These are phyloP conservation scores for Cladophialophora bantiana DNA, from an alignment of 2,329 filamentous ascomycete species.

Conservation along the genomic window DNA sequence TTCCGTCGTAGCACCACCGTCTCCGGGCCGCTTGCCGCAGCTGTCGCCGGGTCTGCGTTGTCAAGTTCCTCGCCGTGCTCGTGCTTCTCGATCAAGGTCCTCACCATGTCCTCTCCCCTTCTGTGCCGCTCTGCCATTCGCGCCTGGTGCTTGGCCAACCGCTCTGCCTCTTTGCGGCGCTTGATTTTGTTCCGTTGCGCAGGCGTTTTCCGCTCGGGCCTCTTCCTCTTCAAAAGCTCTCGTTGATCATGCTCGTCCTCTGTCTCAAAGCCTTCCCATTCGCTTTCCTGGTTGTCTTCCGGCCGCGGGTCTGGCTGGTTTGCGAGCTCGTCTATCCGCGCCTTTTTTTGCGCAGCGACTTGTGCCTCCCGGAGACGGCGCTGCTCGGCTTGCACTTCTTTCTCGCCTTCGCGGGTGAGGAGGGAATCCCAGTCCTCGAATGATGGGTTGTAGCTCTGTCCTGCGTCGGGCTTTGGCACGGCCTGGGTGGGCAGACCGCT, in stretches of 20 bases:
- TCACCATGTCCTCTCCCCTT: constrained; percentile 69
- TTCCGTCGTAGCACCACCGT: constrained; percentile 32
- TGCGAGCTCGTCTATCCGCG: constrained; percentile 74
- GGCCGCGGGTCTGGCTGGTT: constrained; percentile 76
- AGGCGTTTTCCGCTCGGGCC: constrained; percentile 83
- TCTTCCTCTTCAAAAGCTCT: constrained; percentile 73
- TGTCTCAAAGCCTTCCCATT: constrained; percentile 89
- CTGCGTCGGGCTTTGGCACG: constrained; percentile 78
- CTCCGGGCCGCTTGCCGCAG: neutral
- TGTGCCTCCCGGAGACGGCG: constrained; percentile 74
- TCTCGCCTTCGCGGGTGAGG: constrained; percentile 75
- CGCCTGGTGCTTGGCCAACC: constrained; percentile 74
- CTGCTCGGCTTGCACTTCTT: constrained; percentile 79
- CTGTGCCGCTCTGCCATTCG: constrained; percentile 75
- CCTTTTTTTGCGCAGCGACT: constrained; percentile 60
- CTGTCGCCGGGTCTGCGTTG: constrained; percentile 21
- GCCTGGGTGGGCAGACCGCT: constrained; percentile 80
- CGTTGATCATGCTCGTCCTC: constrained; percentile 74
- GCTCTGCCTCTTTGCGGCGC: constrained; percentile 86
- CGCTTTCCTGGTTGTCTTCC: constrained; percentile 85
- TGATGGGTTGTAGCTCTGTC: constrained; percentile 89
- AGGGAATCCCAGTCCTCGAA: constrained; percentile 86
- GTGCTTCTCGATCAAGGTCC: constrained; percentile 50
- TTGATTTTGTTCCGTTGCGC: constrained; percentile 87
- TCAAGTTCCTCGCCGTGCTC: constrained; percentile 61